Evolutionary conservation across 2,329 filamentous ascomycete species (phyloP), one percentile per base, ranked within the genome.

Genomic region (Fusarium ambrosium): DNA sequence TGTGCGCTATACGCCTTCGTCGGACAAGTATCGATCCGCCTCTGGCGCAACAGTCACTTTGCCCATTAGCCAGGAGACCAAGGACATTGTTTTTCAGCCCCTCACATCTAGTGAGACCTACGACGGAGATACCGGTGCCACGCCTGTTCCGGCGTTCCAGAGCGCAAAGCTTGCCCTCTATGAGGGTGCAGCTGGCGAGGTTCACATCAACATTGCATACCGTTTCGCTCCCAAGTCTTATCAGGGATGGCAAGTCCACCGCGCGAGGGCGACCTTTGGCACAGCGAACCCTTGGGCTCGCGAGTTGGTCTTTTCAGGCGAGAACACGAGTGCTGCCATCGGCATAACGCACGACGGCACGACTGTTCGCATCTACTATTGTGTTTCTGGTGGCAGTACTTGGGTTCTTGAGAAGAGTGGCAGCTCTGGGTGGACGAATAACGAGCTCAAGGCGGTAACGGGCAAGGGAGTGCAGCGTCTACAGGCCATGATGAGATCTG

Each of bases 41-140:
- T 72, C 70, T 11, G 70, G 70, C 29, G 43, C 36, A 14, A 32
- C 24, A 0, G 66, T 72, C 6, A 60, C 70, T 0, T 6, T 60
- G 1, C 70, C 70, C 1, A 41, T 73, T 1, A 72, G 70, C 0
- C 70, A 72, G 16, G 69, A 73, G 9, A 72, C 56, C 1, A 62
- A 27, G 0, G 70, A 72, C 2, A 51, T 72, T 2, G 70, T 72
- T 2, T 72, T 73, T 7, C 70, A 72, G 20, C 70, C 70, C 6
- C n/a, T 72, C 59, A 79, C 78, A n/a, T 70, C 69, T 0, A 75
- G 77, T 1, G 78, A 79, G 62, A 69, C 37, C 13, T 77, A 77
- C 55, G 53, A 36, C 11, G 68, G 68, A 20, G 73, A 74, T 29
- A 72, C 69, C 37, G 70, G 72, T 51, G 71, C 66, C 7, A 70